Evolutionary conservation across 1,284 basidiomycete genomes (phyloP), one percentile per base, ranked within the genome.

Genomic region (Psilocybe mexicana): DNA sequence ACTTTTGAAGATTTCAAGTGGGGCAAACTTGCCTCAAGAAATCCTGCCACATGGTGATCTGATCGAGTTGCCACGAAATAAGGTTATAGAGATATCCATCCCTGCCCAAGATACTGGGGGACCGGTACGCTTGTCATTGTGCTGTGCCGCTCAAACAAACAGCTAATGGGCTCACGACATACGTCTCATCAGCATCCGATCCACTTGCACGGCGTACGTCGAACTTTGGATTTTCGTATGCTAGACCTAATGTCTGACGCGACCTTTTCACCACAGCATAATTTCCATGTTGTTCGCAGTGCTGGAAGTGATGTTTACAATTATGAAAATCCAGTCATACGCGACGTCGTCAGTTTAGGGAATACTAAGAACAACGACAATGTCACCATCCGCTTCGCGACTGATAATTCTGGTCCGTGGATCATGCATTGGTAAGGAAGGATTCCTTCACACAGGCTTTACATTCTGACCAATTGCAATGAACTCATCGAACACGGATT

Each of bases 381-480:
- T 43, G 74, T 75, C 5, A 79, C 76, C 0, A 65, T 80, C 57
- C 72, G 79, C 4, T 80, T 70, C 48, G 60, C 45, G 10, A 69
- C 69, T 1, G 59, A 70, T 28, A 69, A 70, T 45, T 44, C 66
- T 30, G 69, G 69, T 5, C 69, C 68, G 24, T 80, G 78, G 79
- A 74, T 79, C 56, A 58, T 80, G 61, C 79, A 79, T 61, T 80
- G 78, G 77, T 78, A 44, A 54, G 71, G 5, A 44, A 54, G 71
- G 5, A 6, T 33, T 25, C 36, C 40, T 23, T 30, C 18, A 8
- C 38, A 18, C 18, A 18, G 18, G 18, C 18, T 18, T 18, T 18
- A 18, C 18, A 18, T 18, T 18, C 18, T 18, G 35, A 35, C 25
- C 2, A 25, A 8, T 52, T 7, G 56, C 43, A 62, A n/a, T 23